Evolutionary conservation across 257 asterid species (phyloP), one percentile per base, ranked within the genome.

Genomic region (Scutellaria minor): DNA sequence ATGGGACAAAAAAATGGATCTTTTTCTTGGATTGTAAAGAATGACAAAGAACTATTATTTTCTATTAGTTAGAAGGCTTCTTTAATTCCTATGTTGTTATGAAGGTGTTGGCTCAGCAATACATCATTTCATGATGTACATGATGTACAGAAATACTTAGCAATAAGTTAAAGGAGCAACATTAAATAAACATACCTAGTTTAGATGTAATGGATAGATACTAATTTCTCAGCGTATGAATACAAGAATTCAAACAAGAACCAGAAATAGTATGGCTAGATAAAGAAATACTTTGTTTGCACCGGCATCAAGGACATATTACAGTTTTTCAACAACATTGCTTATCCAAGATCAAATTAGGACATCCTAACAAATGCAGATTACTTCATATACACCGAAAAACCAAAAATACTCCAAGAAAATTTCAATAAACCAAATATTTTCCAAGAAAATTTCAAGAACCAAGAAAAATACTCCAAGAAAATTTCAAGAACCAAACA

Each of bases 231-330:
- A 58, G 12, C 7, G 24, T n/a, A 22, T 1, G 27, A 64, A 15
- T 15, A 73, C 6, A 51, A 65, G 10, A 68, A 60, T 7, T n/a
- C 64, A 58, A 41, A 27, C 46, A 37, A 67, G 11, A 59, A 71
- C 69, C 57, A 39, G 48, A 53, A 45, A 44, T 13, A 9, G 63
- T 35, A 66, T 20, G 7, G 44, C 45, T n/a, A 45, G 41, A 53
- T 56, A 51, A 47, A 53, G 44, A 48, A 9, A 46, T n/a, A 1
- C 37, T 37, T 9, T 20, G n/a, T 10, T 10, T 20, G 6, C 41
- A 27, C 3, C 18, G 22, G 69, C 57, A 65, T 24, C 46, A 72
- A 45, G 4, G 22, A 37, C 51, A 20, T 13, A 40, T 51, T 22
- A 48, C 11, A 41, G 20, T 46, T 45, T 27, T 15, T 60, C 69